Conservation (phyloP, 2,329 filamentous ascomycete species). For the Calonectria hongkongensis region DNA sequence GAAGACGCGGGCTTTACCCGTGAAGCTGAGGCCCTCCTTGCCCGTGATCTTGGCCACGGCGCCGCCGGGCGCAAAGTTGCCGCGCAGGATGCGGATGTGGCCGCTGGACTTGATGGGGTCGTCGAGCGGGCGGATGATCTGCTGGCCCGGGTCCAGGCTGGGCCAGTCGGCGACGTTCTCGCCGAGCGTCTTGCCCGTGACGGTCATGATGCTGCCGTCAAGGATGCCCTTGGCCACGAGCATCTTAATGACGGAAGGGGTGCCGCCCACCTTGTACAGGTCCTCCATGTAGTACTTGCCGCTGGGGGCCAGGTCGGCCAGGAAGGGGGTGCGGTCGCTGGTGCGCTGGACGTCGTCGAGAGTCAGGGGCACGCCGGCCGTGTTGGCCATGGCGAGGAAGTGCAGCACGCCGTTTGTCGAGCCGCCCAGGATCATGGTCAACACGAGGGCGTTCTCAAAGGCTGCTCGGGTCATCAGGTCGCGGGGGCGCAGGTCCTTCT, state of each 20-base stretch:
- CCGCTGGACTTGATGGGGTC: constrained; percentile 86
- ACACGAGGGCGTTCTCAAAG: constrained; percentile 91
- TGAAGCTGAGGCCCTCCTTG: constrained; percentile 91
- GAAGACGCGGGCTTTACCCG: constrained; percentile 87
- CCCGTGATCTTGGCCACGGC: constrained; percentile 98
- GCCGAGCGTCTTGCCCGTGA: constrained; percentile 89
- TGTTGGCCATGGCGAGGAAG: constrained; percentile 92
- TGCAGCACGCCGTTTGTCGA: constrained; percentile 93
- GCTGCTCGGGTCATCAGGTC: constrained; percentile 87
- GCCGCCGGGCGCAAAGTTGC: constrained; percentile 91
- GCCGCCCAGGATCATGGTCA: constrained; percentile 94
- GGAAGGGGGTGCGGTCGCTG: constrained; percentile 88
- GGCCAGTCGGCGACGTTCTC: constrained; percentile 88
- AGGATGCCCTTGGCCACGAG: constrained; percentile 85
- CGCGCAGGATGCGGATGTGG: constrained; percentile 90
- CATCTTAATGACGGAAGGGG: constrained; percentile 89
- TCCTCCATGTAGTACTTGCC: constrained; percentile 93
- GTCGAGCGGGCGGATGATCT: constrained; percentile 88
- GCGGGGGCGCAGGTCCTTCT: constrained; percentile 86
- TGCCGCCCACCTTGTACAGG: constrained; percentile 89
- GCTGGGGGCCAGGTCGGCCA: constrained; percentile 89
- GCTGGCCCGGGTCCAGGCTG: constrained; percentile 84
- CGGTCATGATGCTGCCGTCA: constrained; percentile 85
- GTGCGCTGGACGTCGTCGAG: constrained; percentile 90
- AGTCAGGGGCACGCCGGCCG: constrained; percentile 84